Base-by-base conservation (phyloP, 2,329 filamentous ascomycete genomes). In the Drechslerella stenobrocha region DNA sequence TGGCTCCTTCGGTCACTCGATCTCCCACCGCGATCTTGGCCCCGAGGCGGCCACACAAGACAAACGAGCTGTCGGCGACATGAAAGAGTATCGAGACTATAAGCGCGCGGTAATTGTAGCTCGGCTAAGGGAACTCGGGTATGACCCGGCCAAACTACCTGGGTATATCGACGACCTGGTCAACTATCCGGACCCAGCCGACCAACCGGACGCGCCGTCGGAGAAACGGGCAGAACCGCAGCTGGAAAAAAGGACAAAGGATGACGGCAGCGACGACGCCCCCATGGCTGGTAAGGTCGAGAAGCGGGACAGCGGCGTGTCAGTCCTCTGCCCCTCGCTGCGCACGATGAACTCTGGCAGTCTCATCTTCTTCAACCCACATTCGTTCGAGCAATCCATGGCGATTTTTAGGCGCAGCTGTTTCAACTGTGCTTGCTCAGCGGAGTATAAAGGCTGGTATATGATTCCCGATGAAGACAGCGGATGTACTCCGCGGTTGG, bases 1-100 rank as follows among this genome's bases (percentile, higher is more conserved):
- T 28, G 55, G 63, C 3, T 67, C 63, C 7, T 67, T 67, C 9
- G 51, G 23, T n/a, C 55, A 56, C 18, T 34, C 63, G n/a, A 48
- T 67, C 18, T 11, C 48, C 9, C 42, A 24, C 6, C 28, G 28
- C 18, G 24, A 32, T 18, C 3, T 18, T 44, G 24, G 20, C 45
- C 15, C 6, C n/a, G 22, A 28, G 23, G 40, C 2, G 24, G 13
- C 24, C 7, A 20, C 24, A 7, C 11, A 23, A 11, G 22, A 15
- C 5, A 18, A 4, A 9, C 24, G 7, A n/a, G 22, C 23, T 0
- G 34, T 7, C n/a, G 1, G 7, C 7, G 2, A 2, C 13, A 26
- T 40, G 11, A 7, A 28, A 5, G 1, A 1, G 4, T 20, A 46
- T 13, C n/a, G 18, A 0, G 18, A 26, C 2, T 11, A 28, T 13